Evolutionary conservation across 179 eudicot genomes (phyloP), one percentile per base, ranked within the genome.

Genomic region (Carnegiea gigantea): DNA sequence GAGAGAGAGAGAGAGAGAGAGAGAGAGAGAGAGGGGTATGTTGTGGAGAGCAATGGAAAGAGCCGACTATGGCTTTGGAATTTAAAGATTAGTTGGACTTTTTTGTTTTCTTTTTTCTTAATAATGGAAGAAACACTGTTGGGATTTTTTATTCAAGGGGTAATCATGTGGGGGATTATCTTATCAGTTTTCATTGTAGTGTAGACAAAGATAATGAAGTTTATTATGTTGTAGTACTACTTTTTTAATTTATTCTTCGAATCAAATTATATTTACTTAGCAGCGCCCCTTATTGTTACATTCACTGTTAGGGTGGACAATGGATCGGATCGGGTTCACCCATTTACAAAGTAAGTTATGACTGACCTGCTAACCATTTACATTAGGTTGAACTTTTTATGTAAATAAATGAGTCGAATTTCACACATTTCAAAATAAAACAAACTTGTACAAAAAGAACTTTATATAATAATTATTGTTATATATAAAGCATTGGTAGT

Each of bases 31-130:
- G 44, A 54, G 62, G 3, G 28, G 11, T 26, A 67, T 70, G 73
- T 17, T 36, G 73, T 30, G 43, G 73, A 30, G 73, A 70, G 73
- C 44, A 70, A 28, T 70, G 73, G 46, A 70, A 70, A 70, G 13
- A 70, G 46, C 73, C 46, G n/a, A 70, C 73, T 30, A 15, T 70
- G n/a, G 18, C n/a, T 36, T 67, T 26, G 40, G 72, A 26, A 70
- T 70, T 70, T 70, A 70, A 30, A 70, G 23, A 70, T 70, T 70
- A 70, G 73, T 70, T 70, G 46, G 11, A 36, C 20, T 14, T 70
- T 3, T 21, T 68, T 11, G 2, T 68, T 68, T 30, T 6, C 11
- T 68, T 68, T 68, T 15, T n/a, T 9, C 6, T 6, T 57, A 64
- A 64, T n/a, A 6, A 9, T 62, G 57, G 1, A 62, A 24, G 11